Conservation (phyloP, 2,329 filamentous ascomycete species). For the Drechslerella stenobrocha region DNA sequence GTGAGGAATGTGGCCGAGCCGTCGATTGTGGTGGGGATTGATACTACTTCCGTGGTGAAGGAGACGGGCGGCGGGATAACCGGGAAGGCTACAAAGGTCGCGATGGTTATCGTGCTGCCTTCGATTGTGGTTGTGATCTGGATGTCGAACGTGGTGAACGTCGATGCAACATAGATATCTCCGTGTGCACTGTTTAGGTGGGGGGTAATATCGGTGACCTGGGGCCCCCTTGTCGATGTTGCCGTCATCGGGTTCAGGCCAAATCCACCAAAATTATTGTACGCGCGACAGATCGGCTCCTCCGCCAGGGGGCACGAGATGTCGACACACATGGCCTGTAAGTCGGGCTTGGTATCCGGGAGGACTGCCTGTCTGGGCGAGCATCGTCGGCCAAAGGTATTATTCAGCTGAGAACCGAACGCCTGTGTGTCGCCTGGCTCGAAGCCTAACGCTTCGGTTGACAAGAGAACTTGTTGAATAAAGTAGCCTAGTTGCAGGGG, state of each 20-base stretch:
- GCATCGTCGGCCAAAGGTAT: conserved; percentile 62
- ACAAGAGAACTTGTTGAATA: conserved; percentile 63
- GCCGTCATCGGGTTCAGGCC: conserved; percentile 16
- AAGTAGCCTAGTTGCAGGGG: conserved; percentile 63
- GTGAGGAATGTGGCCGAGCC: conserved; percentile 17
- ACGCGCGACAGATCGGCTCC: conserved; percentile 59
- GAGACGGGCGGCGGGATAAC: conserved; percentile 11
- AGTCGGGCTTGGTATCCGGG: conserved; percentile 58
- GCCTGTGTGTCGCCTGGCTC: conserved; percentile 60
- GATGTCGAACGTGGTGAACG: conserved; percentile 22
- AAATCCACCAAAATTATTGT: conserved; percentile 53
- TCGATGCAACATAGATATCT: neutral
- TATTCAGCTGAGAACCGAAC: conserved; percentile 60
- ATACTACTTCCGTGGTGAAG: conserved; percentile 12
- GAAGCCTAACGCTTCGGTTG: conserved; percentile 65
- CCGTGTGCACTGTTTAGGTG: conserved; percentile 21
- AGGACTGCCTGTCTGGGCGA: conserved; percentile 59
- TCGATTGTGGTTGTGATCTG: conserved; percentile 14
- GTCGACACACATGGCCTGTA: conserved; percentile 64
- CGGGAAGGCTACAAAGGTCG: conserved; percentile 13
- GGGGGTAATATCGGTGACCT: conserved; percentile 19
- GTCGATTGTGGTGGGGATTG: conserved; percentile 18
- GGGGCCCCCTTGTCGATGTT: conserved; percentile 13
- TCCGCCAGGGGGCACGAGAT: conserved; percentile 59
- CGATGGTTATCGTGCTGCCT: conserved; percentile 14